Evolutionary conservation across 2,329 filamentous ascomycete genomes (phyloP).

Genomic region (Hirsutella rhossiliensis): DNA sequence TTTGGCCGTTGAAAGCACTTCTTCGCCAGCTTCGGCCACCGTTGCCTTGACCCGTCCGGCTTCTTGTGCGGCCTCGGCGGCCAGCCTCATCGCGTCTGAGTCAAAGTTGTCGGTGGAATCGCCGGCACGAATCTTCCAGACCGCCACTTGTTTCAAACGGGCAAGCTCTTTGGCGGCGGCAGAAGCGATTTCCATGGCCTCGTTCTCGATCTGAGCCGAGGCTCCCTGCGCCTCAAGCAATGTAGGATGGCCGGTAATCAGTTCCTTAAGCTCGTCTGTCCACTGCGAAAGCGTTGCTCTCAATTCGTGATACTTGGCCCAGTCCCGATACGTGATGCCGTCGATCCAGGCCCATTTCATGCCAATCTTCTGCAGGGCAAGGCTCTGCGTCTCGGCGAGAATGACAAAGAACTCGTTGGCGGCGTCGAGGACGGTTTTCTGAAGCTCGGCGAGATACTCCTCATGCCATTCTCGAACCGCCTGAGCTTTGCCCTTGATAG

Average conservation of each 20-base stretch:
- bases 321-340: conserved; percentile 91
- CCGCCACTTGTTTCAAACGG: conserved; percentile 70
- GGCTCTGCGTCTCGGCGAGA: conserved; percentile 67
- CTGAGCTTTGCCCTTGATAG: conserved; percentile 67
- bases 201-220: conserved; percentile 58
- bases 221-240: conserved; percentile 56
- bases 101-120: conserved; percentile 74
- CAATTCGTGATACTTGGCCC: conserved; percentile 86
- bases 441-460: conserved; percentile 57
- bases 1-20: conserved; percentile 3
- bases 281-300: conserved; percentile 75
- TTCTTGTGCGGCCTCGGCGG: conserved; percentile 30
- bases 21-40: conserved; percentile 10
- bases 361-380: conserved; percentile 82
- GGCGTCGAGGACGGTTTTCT: conserved; percentile 55
- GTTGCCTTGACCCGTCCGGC: conserved; percentile 7
- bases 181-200: conserved; percentile 71
- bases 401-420: conserved; percentile 74
- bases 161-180: conserved; percentile 68
- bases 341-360: conserved; percentile 96
- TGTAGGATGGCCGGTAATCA: conserved; percentile 62
- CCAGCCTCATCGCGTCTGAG: conserved; percentile 48
- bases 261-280: conserved; percentile 67
- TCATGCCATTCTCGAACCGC: conserved; percentile 66
- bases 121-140: conserved; percentile 67